These are phyloP conservation scores for Aspergillus latus DNA, from an alignment of 2,329 filamentous ascomycete species.

Conservation along the genomic window DNA sequence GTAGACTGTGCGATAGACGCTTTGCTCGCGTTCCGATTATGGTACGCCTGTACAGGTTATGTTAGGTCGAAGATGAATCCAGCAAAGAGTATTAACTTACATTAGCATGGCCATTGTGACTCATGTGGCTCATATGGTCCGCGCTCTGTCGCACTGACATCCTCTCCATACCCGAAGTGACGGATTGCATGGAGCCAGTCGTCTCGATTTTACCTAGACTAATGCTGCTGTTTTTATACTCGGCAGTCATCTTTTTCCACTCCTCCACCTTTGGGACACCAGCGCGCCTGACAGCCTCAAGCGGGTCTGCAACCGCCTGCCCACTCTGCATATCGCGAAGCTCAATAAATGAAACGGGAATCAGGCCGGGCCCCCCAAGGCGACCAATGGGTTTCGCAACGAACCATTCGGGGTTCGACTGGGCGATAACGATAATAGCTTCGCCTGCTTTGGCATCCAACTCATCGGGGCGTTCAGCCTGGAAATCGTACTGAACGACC, in stretches of 20 bases:
- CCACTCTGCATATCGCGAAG: constrained; percentile 92
- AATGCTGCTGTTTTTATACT: constrained; percentile 99
- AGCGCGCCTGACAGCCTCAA: constrained; percentile 81
- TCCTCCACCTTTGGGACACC: constrained; percentile 95
- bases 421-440: constrained; percentile 96
- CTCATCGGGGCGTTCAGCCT: constrained; percentile 92
- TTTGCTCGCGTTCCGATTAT: constrained; percentile 43
- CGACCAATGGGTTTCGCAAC: constrained; percentile 98
- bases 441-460: constrained; percentile 92
- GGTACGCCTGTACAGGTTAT: constrained; percentile 29
- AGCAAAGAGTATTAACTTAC: constrained; percentile 42
- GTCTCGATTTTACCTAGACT: constrained; percentile 84
- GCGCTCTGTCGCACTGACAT: constrained; percentile 67
- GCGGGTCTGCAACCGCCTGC: constrained; percentile 74
- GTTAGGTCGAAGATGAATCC: constrained; percentile 3
- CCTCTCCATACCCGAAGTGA: constrained; percentile 72
- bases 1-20: constrained; percentile 33
- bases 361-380: constrained; percentile 90
- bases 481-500: constrained; percentile 95
- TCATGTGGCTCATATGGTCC: constrained; percentile 52
- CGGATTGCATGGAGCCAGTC: constrained; percentile 48
- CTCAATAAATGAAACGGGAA: constrained; percentile 95
- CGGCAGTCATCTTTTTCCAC: constrained; percentile 99
- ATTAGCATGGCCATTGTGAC: constrained; percentile 50
- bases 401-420: constrained; percentile 98